phyloP scores from a whole-genome alignment of 208 protist genomes.

The Novymonas esmeraldas region DNA sequence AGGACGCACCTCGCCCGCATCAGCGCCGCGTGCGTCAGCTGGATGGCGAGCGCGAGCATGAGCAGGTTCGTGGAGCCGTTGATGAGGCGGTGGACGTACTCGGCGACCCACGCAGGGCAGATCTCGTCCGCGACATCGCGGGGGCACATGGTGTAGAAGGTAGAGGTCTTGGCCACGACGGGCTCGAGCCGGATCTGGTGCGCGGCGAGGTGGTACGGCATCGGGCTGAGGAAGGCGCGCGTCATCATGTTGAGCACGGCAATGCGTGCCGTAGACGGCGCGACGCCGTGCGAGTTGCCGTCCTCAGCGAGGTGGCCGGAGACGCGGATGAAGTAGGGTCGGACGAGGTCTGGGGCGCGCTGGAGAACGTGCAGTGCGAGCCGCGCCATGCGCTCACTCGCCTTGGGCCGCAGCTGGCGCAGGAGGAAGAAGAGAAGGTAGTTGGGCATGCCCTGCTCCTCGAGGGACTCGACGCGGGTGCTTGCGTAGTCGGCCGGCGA shows the following conservation, averaged over 20 bases:
- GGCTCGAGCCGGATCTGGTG: conserved; percentile 58
- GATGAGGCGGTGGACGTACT: conserved; percentile 85
- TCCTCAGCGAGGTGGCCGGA: conserved; percentile 83
- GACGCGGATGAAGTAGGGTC: conserved; percentile 85
- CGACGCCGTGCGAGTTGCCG: conserved; percentile 44
- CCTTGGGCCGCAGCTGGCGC: conserved; percentile 76
- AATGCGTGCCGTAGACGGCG: conserved; percentile 61
- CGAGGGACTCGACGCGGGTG: conserved; percentile 64
- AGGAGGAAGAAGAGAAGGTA: conserved; percentile 90
- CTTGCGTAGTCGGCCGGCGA: conserved; percentile 83
- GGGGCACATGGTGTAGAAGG: conserved; percentile 82
- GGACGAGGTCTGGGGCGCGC: conserved; percentile 82
- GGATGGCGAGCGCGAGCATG: conserved; percentile 75
- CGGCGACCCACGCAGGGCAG: conserved; percentile 77
- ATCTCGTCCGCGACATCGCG: conserved; percentile 82
- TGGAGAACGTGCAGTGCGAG: conserved; percentile 78
- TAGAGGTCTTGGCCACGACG: conserved; percentile 54
- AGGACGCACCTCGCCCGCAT: conserved; percentile 68
- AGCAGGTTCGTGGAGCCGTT: conserved; percentile 82
- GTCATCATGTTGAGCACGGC: conserved; percentile 88
- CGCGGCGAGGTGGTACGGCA: conserved; percentile 81
- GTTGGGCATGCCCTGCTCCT: conserved; percentile 89
- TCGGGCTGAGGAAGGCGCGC: conserved; percentile 70
- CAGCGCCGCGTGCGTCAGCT: conserved; percentile 84
- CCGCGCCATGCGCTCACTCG: conserved; percentile 53